phyloP scores from a whole-genome alignment of 345 rosid species.

The Capsella bursapastoris region DNA sequence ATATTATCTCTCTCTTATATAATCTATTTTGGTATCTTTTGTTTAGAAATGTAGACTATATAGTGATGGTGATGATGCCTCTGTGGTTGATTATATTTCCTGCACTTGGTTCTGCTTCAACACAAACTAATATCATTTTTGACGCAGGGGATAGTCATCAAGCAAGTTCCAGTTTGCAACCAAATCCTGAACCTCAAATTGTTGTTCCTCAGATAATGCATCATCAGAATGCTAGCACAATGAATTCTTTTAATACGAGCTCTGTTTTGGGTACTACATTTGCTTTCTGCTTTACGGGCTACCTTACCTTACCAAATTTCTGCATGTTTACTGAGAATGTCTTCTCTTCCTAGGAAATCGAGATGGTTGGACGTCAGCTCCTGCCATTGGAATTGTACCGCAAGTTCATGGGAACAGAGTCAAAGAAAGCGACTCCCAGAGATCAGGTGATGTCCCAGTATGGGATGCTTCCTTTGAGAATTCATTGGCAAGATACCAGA shows the following conservation, averaged over 20 bases:
- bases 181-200: constrained; percentile 44
- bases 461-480: constrained; percentile 73
- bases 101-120: constrained; percentile 19
- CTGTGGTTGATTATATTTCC: constrained; percentile 21
- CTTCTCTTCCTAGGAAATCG: constrained; percentile 46
- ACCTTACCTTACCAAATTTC: constrained; percentile 19
- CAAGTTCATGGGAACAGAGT: constrained; percentile 51
- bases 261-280: constrained; percentile 52
- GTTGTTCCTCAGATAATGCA: constrained; percentile 42
- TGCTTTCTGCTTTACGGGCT: constrained; percentile 27
- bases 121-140: constrained; percentile 37
- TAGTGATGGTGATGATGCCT: background rate
- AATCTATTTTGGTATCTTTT: constrained; percentile 16
- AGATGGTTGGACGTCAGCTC: constrained; percentile 48
- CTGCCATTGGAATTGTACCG: constrained; percentile 42
- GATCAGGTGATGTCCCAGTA: constrained; percentile 56
- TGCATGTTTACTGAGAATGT: constrained; percentile 32
- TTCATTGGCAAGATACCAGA: constrained; percentile 49
- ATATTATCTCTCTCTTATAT: constrained; percentile 16
- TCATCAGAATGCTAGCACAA: constrained; percentile 46
- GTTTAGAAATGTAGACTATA: constrained; percentile 13
- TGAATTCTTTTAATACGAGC: constrained; percentile 43
- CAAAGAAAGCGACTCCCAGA: constrained; percentile 55
- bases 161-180: constrained; percentile 50
- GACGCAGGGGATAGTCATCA: constrained; percentile 70